phyloP scores from a whole-genome alignment of 2,329 filamentous ascomycete genomes.

The Penicillium frequentans region DNA sequence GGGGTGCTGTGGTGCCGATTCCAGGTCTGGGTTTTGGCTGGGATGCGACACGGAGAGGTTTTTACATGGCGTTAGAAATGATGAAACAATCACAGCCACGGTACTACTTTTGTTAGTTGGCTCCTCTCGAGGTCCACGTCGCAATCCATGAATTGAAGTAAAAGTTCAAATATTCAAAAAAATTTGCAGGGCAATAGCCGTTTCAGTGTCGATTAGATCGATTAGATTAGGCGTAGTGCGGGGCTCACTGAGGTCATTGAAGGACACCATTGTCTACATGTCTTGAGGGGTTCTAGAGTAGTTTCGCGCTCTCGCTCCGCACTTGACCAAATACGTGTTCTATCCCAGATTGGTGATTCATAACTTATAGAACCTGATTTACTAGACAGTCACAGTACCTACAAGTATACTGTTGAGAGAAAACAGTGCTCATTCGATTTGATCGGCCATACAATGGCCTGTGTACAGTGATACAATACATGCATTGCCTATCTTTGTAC shows the following conservation, averaged over 20 bases:
- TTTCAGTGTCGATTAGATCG: background rate
- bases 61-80: slow-evolving; percentile 41
- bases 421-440: slow-evolving; percentile 7
- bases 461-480: slow-evolving; percentile 17
- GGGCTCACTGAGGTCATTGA: background rate
- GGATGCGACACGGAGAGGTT: slow-evolving; percentile 38
- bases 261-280: background rate
- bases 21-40: slow-evolving; percentile 31
- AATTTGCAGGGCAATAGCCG: background rate
- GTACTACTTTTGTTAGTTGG: slow-evolving; percentile 37
- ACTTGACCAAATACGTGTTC: background rate
- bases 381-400: background rate
- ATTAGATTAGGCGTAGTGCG: background rate
- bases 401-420: background rate
- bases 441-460: slow-evolving; percentile 7
- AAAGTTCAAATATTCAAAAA: slow-evolving; percentile 29
- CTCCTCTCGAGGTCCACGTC: slow-evolving; percentile 35
- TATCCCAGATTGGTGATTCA: background rate
- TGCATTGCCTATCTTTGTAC: background rate
- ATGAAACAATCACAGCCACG: slow-evolving; percentile 39
- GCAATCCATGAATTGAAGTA: slow-evolving; percentile 40
- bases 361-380: no score
- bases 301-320: background rate
- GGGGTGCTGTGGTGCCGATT: slow-evolving; percentile 35
- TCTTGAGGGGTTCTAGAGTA: background rate